These are phyloP conservation scores for Fusarium azukiicola DNA, from an alignment of 2,329 filamentous ascomycete species.

Conservation along the genomic window DNA sequence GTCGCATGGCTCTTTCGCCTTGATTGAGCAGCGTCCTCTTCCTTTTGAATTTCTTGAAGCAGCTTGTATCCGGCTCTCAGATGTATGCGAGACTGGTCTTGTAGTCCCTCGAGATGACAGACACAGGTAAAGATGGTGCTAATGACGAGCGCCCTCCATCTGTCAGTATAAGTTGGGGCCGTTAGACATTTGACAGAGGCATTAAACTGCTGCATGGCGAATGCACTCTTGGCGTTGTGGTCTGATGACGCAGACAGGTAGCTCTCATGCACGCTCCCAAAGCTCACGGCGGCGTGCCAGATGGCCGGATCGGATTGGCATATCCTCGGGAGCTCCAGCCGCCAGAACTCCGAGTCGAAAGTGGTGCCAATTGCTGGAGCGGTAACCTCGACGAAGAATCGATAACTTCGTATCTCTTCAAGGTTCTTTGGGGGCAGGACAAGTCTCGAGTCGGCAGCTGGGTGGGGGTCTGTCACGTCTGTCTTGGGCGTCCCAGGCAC, in stretches of 20 bases:
- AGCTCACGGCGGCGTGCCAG: constrained; percentile 23
- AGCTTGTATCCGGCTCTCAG: constrained; percentile 21
- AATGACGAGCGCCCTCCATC: constrained; percentile 6
- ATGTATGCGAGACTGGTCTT: constrained; percentile 13
- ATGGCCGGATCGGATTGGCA: constrained; percentile 25
- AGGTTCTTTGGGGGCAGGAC: constrained; percentile 11
- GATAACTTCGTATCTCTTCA: constrained; percentile 26
- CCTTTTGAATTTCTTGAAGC: constrained; percentile 8
- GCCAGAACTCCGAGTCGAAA: constrained; percentile 29
- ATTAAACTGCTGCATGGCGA: constrained; percentile 12
- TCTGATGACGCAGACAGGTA: background rate
- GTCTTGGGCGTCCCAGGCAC: background rate
- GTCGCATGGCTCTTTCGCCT: background rate
- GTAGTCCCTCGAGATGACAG: constrained; percentile 13
- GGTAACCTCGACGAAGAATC: constrained; percentile 22
- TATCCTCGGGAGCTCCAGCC: constrained; percentile 20
- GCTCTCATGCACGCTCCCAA: constrained; percentile 20
- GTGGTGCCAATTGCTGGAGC: constrained; percentile 14
- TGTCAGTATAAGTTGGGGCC: background rate
- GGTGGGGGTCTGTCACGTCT: background rate
- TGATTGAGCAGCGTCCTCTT: background rate
- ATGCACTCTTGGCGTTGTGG: background rate
- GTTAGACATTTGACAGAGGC: background rate
- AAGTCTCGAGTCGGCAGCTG: background rate
- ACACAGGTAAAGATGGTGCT: constrained; percentile 22